These are phyloP conservation scores for Rhododendron kiyosumense DNA, from an alignment of 148 eudicot genomes.

Conservation along the genomic window DNA sequence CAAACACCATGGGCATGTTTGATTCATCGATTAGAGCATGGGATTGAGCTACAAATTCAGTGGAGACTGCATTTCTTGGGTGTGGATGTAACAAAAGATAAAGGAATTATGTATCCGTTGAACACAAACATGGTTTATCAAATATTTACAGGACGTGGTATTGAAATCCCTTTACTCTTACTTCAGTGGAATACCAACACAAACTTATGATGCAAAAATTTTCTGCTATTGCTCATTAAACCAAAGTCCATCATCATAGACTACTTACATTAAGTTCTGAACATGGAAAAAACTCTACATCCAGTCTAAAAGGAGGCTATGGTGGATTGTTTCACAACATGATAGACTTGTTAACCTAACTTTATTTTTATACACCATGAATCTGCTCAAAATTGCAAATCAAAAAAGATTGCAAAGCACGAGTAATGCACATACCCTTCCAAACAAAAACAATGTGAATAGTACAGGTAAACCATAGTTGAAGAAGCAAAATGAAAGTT, in stretches of 20 bases:
- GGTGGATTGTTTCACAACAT: neutral
- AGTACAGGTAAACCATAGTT: neutral
- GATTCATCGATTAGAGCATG: neutral
- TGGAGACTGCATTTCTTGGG: neutral
- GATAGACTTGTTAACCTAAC: neutral
- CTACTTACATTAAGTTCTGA: neutral
- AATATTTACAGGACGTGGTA: neutral
- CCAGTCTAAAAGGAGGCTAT: neutral
- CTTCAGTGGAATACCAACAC: neutral
- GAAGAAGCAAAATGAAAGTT: neutral
- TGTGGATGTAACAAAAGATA: neutral
- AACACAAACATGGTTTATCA: neutral
- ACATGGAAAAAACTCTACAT: neutral
- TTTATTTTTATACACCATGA: neutral
- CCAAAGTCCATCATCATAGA: neutral
- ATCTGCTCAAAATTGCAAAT: neutral
- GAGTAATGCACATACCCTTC: neutral
- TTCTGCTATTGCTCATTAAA: neutral
- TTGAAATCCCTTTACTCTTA: neutral
- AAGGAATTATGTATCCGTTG: neutral
- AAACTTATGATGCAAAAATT: neutral
- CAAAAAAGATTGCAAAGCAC: neutral
- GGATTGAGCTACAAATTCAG: neutral
- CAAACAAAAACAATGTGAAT: neutral
- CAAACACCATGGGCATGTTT: neutral